Evolutionary conservation across 257 asterid genomes (phyloP).

Genomic region (Petunia secreta): DNA sequence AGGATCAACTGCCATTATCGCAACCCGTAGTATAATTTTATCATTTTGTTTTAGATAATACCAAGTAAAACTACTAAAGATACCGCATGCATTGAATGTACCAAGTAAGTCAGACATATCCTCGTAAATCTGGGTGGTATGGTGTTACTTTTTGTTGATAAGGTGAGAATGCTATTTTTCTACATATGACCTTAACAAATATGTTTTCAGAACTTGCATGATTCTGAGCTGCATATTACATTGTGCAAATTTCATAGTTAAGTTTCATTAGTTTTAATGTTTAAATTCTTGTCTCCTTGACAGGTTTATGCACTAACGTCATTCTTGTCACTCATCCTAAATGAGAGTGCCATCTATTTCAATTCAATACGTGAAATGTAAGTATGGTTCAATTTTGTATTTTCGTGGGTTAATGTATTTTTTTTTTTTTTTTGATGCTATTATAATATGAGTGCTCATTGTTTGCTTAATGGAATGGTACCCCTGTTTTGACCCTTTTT

Average conservation of each 20-base stretch:
- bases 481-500: not conserved
- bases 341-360: conserved; percentile 79
- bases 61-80: conserved; percentile 15
- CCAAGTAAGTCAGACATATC: not conserved
- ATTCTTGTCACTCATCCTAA: conserved; percentile 80
- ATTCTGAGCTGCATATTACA: not conserved
- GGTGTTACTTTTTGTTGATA: not conserved
- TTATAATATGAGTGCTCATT: conserved; percentile 15
- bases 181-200: not conserved
- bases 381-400: conserved; percentile 40
- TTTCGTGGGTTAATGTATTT: not conserved
- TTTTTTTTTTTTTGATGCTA: conserved; percentile 14
- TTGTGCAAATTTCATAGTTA: not conserved
- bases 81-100: not conserved
- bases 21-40: not conserved
- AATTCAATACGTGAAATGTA: conserved; percentile 92
- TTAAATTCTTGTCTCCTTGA: conserved; percentile 31
- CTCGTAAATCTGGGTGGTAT: not conserved
- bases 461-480: not conserved
- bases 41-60: conserved; percentile 6
- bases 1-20: not conserved
- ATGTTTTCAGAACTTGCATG: conserved; percentile 1
- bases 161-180: not conserved
- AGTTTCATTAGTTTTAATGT: conserved; percentile 23
- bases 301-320: conserved; percentile 98